phyloP scores from a whole-genome alignment of 2,329 filamentous ascomycete species.

The Dactylellina cionopaga region DNA sequence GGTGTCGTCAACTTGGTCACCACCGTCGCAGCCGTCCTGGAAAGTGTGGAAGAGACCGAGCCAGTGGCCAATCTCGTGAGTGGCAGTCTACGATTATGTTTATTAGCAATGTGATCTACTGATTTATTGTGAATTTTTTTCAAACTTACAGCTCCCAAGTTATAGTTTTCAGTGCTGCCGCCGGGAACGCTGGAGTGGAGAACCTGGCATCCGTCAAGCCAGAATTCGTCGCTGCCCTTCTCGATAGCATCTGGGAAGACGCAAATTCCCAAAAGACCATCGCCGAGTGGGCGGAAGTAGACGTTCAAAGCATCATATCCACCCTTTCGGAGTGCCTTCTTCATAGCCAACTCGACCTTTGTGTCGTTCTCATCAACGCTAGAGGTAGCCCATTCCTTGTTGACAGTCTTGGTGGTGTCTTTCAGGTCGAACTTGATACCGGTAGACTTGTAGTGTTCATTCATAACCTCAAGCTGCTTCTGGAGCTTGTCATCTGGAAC shows the following conservation, averaged over 20 bases:
- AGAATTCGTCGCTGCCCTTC: constrained; percentile 59
- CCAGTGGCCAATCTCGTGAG: constrained; percentile 66
- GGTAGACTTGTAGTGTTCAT: constrained; percentile 63
- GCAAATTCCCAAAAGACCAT: constrained; percentile 56
- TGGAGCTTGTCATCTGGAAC: constrained; percentile 58
- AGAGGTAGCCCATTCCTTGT: constrained; percentile 63
- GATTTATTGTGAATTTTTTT: not conserved
- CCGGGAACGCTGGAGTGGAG: constrained; percentile 61
- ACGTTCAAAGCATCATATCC: constrained; percentile 61
- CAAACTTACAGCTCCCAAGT: constrained; percentile 58
- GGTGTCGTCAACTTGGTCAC: constrained; percentile 62
- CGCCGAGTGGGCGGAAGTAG: constrained; percentile 57
- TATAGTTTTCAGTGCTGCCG: constrained; percentile 59
- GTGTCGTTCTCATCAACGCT: constrained; percentile 55
- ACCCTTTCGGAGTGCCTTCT: constrained; percentile 63
- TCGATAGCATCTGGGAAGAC: constrained; percentile 55
- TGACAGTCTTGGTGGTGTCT: constrained; percentile 64
- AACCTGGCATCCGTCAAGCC: constrained; percentile 61
- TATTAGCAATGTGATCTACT: constrained; percentile 26
- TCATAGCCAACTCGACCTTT: constrained; percentile 62
- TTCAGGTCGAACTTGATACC: constrained; percentile 64
- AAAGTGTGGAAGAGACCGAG: constrained; percentile 66
- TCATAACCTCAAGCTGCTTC: constrained; percentile 64
- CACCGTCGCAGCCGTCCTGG: constrained; percentile 62
- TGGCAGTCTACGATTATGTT: constrained; percentile 57